Conservation (phyloP, 2,329 filamentous ascomycete genomes). For the Colletotrichum horii region DNA sequence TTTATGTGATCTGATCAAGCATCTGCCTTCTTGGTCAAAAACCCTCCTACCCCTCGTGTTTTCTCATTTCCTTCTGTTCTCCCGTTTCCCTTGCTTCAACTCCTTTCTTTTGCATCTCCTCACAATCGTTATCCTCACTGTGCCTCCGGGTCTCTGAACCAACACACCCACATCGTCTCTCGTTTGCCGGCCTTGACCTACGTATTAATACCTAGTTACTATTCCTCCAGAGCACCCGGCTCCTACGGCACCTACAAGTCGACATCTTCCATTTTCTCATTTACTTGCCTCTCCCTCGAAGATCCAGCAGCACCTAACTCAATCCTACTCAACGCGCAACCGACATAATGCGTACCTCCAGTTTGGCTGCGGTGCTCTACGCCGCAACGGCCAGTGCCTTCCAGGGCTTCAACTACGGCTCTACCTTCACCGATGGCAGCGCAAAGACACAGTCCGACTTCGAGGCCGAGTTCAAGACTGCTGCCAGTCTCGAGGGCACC, state of each 20-base stretch:
- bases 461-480: constrained; percentile 71
- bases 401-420: constrained; percentile 78
- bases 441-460: constrained; percentile 69
- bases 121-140: not conserved
- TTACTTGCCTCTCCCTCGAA: not conserved
- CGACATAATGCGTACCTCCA: constrained; percentile 8
- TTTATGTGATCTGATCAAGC: not conserved
- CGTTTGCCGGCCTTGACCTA: not conserved
- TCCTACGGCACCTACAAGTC: not conserved
- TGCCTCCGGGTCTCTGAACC: not conserved
- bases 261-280: not conserved
- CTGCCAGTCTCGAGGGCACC: constrained; percentile 67
- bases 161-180: not conserved
- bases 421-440: constrained; percentile 63
- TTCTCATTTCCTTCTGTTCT: not conserved
- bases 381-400: constrained; percentile 41
- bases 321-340: not conserved
- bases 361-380: constrained; percentile 32
- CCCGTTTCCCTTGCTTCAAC: not conserved
- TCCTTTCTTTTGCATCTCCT: not conserved
- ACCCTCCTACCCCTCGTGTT: not conserved
- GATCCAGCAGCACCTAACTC: not conserved
- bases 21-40: not conserved
- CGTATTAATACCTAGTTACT: not conserved
- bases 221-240: not conserved